A percentile compares a stretch with the other conserved stretches of the same genome.
Conservation (phyloP, 2,329 filamentous ascomycete species). For the Diplodia intermedia region DNA sequence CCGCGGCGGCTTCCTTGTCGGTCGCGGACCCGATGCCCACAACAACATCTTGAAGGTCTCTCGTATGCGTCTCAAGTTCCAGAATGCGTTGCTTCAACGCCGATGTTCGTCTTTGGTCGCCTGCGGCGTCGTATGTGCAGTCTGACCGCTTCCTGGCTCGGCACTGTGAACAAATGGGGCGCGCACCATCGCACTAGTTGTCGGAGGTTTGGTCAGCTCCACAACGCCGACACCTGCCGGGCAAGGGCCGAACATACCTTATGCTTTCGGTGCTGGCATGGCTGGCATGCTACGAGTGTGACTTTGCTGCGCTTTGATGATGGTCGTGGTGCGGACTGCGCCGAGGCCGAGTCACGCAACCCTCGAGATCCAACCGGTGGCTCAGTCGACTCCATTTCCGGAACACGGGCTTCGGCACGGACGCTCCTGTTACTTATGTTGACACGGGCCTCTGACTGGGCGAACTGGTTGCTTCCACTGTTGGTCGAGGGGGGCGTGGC, state of each 20-base stretch:
- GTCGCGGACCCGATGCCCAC: constrained; percentile 13
- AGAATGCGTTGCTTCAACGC: constrained; percentile 34
- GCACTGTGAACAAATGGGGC: constrained; percentile 35
- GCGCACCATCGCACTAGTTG: constrained; percentile 33
- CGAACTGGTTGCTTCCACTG: neutral
- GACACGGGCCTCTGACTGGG: neutral
- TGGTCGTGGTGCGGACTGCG: neutral
- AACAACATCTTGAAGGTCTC: constrained; percentile 30
- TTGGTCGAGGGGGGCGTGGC: neutral
- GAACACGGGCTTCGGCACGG: neutral
- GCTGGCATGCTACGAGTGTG: constrained; percentile 32
- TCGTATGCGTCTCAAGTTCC: constrained; percentile 4
- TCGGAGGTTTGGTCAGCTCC: neutral
- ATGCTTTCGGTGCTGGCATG: constrained; percentile 34
- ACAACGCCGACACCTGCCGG: neutral
- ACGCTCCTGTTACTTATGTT: neutral
- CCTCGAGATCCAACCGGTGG: neutral
- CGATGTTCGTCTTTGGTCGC: constrained; percentile 35
- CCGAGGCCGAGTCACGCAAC: neutral
- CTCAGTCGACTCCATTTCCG: neutral
- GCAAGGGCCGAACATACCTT: constrained; percentile 35
- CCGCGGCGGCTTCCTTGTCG: constrained; percentile 8
- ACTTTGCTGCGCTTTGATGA: constrained; percentile 27
- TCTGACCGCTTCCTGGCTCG: constrained; percentile 30
- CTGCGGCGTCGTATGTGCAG: constrained; percentile 35